A percentile compares a stretch with the other conserved stretches of the same genome.
Evolutionary conservation across 805 yeast genomes (phyloP).

Genomic region (Ogataea thermomethanolica): DNA sequence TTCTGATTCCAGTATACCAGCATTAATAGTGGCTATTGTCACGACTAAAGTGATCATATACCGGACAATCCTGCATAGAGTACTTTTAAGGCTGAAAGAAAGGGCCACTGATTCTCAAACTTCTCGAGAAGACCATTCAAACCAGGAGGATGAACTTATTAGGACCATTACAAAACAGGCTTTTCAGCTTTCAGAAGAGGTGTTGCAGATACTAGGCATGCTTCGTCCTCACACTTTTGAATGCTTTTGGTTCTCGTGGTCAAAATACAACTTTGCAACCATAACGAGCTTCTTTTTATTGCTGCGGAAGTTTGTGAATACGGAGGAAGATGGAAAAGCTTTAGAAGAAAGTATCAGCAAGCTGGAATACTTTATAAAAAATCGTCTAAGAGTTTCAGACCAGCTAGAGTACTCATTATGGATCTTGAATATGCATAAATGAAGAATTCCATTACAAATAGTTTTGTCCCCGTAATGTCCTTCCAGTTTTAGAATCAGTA

Average conservation of each 20-base stretch:
- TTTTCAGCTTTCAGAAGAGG: constrained; percentile 4
- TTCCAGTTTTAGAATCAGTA: constrained; percentile 4
- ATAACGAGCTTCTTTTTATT: constrained; percentile 14
- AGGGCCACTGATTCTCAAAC: constrained; percentile 1
- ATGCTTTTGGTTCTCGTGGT: constrained; percentile 20
- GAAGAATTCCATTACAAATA: constrained; percentile 3
- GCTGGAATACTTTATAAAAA: constrained; percentile 18
- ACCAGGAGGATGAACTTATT: constrained; percentile 1
- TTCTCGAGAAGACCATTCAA: background rate
- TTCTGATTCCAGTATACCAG: constrained; percentile 4
- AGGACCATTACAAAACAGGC: constrained; percentile 1
- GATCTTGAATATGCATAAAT: constrained; percentile 1
- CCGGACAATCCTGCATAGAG: background rate
- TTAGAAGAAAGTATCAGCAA: constrained; percentile 3
- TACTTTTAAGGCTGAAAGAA: background rate
- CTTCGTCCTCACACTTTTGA: constrained; percentile 13
- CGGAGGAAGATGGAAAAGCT: background rate
- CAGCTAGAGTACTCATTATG: constrained; percentile 1
- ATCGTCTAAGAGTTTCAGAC: constrained; percentile 2
- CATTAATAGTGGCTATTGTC: constrained; percentile 11
- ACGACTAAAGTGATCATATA: constrained; percentile 7
- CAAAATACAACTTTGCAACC: constrained; percentile 16
- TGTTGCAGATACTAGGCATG: constrained; percentile 6
- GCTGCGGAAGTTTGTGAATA: constrained; percentile 1
- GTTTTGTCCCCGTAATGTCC: constrained; percentile 9